Base-by-base conservation (phyloP, 345 rosid genomes). In the Brassica juncea region DNA sequence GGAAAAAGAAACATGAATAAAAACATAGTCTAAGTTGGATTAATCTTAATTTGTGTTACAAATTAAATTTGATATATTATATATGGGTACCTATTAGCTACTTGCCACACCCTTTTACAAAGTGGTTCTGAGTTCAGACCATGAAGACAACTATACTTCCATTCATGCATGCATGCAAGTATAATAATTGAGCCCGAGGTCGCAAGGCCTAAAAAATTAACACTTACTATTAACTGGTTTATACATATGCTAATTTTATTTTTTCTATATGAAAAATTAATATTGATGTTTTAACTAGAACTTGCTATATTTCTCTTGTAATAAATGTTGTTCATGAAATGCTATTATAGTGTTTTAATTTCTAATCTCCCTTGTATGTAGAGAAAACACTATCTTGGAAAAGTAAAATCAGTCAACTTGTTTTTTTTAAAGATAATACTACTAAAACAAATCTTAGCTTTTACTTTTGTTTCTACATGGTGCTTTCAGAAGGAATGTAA, bases 371-470 rank as follows among this genome's bases (percentile, higher is more conserved):
- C n/a, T 44, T 44, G 55, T 49, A 49, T n/a, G 19, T 49, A 49
- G 57, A 49, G 19, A 49, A n/a, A 49, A 49, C 57, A 49, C 8
- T 49, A 49, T 49, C 8, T n/a, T 49, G 19, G 19, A 49, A 49
- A 49, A 49, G 57, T n/a, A 42, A 54, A 54, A 54, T 54, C 63
- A 39, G 1, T 62, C 55, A 60, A 28, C 65, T 69, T 54, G 59
- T 15, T 54, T 76, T 58, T 32, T 0, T 23, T 23, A 23, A 0
- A 21, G 12, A 28, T 44, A 34, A 23, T 19, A 35, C 42, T 34
- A 15, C 10, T 71, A 39, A 71, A 78, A 64, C 76, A 71, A 78
- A 55, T 65, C 66, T 71, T 66, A 55, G 28, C 66, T 34, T 77
- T 77, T 71, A 8, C 81, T 77, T 77, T 64, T 54, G 47, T 15